A percentile compares a stretch with the other conserved stretches of the same genome.
phyloP scores from a whole-genome alignment of 371 early-diverging fungal genomes.

The Nosema bombycis region DNA sequence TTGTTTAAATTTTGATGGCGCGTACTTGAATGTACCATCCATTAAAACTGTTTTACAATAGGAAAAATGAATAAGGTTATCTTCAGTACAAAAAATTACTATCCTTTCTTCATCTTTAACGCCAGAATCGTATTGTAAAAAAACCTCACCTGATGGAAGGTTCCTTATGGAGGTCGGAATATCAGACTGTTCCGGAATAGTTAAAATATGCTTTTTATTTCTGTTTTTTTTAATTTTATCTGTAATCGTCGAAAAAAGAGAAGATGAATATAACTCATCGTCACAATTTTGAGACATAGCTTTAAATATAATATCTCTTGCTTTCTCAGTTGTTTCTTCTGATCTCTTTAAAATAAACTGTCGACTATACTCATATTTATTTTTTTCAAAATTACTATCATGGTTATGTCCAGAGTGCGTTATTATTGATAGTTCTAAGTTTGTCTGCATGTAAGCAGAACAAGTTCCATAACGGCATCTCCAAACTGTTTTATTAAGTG shows the following conservation, averaged over 20 bases:
- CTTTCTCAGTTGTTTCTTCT: neutral
- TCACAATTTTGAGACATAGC: neutral
- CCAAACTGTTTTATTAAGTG: no score
- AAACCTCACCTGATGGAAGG: neutral
- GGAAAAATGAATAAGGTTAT: neutral
- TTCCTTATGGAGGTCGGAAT: neutral
- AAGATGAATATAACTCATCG: neutral
- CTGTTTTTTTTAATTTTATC: neutral
- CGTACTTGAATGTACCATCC: neutral
- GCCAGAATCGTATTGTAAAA: neutral
- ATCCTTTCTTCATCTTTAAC: neutral
- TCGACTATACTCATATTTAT: neutral
- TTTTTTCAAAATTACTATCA: neutral
- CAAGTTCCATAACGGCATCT: no score
- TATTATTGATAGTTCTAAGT: no score
- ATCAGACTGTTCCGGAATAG: neutral
- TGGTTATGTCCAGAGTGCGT: neutral
- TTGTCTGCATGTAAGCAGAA: no score
- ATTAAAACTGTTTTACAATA: neutral
- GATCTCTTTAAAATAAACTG: neutral
- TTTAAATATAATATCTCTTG: neutral
- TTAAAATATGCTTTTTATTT: neutral
- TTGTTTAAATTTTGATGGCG: neutral
- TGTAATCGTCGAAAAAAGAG: neutral
- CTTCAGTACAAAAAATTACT: neutral